These are phyloP conservation scores for Mortierella sp. DNA, from an alignment of 371 early-diverging fungal species.

Conservation along the genomic window DNA sequence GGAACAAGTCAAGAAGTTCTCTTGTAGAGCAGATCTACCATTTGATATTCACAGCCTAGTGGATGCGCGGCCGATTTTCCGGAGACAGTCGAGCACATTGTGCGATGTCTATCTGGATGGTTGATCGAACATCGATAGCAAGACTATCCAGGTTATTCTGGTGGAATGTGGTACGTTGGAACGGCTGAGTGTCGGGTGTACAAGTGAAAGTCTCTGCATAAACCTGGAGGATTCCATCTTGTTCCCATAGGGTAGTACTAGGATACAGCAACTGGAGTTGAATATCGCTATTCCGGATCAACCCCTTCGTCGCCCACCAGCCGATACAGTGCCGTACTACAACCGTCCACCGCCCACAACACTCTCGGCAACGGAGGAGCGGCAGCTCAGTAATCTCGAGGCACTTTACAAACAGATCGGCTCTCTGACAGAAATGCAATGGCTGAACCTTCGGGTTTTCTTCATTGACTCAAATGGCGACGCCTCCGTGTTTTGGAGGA, in stretches of 20 bases:
- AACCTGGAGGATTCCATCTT: background rate
- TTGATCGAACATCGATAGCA: background rate
- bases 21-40: fast-evolving
- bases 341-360: background rate
- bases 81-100: background rate
- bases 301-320: background rate
- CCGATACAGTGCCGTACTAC: background rate
- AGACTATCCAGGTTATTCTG: background rate
- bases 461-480: background rate
- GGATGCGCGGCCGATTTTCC: background rate
- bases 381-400: background rate
- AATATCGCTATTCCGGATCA: background rate
- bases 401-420: background rate
- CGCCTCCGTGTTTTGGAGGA: too few species aligned
- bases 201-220: background rate
- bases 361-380: background rate
- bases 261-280: background rate
- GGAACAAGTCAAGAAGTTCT: background rate
- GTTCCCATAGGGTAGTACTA: background rate
- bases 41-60: background rate
- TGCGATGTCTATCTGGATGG: background rate
- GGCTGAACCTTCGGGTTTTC: background rate
- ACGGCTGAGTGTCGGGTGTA: background rate
- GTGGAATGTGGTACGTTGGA: background rate
- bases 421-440: background rate